phyloP scores from a whole-genome alignment of 2,329 filamentous ascomycete species.

The Ophiocordyceps sinensis region DNA sequence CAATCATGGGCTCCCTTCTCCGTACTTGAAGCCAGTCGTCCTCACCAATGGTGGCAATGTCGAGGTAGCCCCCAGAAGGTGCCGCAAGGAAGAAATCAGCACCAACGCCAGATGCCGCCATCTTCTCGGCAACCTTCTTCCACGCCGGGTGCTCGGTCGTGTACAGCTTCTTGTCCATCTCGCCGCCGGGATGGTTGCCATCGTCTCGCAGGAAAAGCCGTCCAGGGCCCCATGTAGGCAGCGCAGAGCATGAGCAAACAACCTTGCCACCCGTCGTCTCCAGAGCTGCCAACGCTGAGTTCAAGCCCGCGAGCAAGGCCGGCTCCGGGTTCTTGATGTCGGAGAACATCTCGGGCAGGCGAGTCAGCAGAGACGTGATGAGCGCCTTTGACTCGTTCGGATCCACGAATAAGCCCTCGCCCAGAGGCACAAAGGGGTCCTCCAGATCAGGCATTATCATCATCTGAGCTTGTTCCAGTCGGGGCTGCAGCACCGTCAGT shows the following conservation, averaged over 20 bases:
- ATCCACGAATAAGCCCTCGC: conserved; percentile 87
- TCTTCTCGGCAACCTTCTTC: conserved; percentile 73
- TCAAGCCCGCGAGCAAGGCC: conserved; percentile 69
- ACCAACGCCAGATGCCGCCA: conserved; percentile 77
- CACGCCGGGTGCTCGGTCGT: conserved; percentile 80
- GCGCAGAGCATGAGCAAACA: conserved; percentile 69
- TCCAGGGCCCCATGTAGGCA: conserved; percentile 86
- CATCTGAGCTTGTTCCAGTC: conserved; percentile 83
- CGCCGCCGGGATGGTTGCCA: conserved; percentile 69
- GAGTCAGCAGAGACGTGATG: conserved; percentile 74
- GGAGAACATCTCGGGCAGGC: conserved; percentile 76
- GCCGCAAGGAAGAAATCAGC: conserved; percentile 91
- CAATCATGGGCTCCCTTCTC: conserved; percentile 2
- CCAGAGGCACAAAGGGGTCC: conserved; percentile 87
- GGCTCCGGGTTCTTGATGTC: conserved; percentile 83
- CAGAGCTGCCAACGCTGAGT: conserved; percentile 70
- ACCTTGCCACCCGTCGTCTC: conserved; percentile 85
- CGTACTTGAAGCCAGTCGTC: background rate
- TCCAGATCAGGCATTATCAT: conserved; percentile 97
- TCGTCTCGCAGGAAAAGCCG: conserved; percentile 77
- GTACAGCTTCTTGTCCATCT: conserved; percentile 84
- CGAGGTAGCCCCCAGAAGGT: conserved; percentile 78
- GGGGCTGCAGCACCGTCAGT: conserved; percentile 33
- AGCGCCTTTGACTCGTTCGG: conserved; percentile 77
- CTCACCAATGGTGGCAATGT: conserved; percentile 79